Base-by-base conservation (phyloP, 176 grass and related monocot genomes). In the Oryza brachyantha region DNA sequence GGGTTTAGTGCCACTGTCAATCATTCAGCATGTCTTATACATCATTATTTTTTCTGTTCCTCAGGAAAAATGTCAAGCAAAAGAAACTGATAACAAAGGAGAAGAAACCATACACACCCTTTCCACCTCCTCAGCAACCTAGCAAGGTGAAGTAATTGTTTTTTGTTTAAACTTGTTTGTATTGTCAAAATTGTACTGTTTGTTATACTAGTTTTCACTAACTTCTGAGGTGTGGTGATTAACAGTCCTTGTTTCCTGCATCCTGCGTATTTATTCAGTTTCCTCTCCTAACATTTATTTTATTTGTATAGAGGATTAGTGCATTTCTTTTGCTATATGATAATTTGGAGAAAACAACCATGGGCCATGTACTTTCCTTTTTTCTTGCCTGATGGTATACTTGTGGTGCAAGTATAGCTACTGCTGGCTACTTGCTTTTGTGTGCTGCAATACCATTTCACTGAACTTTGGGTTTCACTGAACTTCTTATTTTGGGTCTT, bases 61-160 rank as follows among this genome's bases (percentile, higher is more conserved):
- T 60, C 66, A 94, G 95, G 72, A 98, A 98, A 90, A 98, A 94
- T 87, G 95, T 98, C 72, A 89, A 98, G 78, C 92, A 94, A 82
- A 90, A 86, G 85, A 94, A 98, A 57, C 89, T 83, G 4, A 92
- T 93, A 68, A 74, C 83, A 48, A 98, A 98, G 92, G 92, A 94
- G 80, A 98, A 98, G 83, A 98, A 98, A 87, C 90, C 92, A 37
- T 98, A 98, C 58, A 94, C 96, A 68, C 96, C 96, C 28, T 98
- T 93, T 86, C 92, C 96, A 7, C 92, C 96, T 3, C 92, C 96
- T 67, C 96, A 98, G 42, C 96, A 86, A 50, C 96, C 89, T 64
- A 94, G 96, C 92, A 94, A 98, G 96, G 96, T 94, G 58, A 85
- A 52, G 13, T 66, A 40, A 13, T 37, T 76, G 32, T 43, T 27